These are phyloP conservation scores for Spiraea crenata DNA, from an alignment of 331 rosid genomes.

Conservation along the genomic window DNA sequence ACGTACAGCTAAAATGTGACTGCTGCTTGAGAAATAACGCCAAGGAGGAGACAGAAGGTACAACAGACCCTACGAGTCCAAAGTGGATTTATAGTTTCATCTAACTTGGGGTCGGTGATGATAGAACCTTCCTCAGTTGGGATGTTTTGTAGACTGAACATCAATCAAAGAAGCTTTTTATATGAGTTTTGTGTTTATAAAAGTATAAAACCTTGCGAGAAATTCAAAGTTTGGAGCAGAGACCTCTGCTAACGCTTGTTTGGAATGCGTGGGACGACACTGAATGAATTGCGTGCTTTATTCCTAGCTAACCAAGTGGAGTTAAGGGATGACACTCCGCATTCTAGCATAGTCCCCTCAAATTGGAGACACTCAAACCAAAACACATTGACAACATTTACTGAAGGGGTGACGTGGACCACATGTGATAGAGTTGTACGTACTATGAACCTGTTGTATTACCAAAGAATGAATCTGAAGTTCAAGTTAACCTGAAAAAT, in stretches of 20 bases:
- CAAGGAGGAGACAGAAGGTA: slow-evolving; percentile 4
- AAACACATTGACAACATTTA: too few relatives aligned
- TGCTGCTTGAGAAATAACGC: slow-evolving; percentile 7
- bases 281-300: neutral
- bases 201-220: neutral
- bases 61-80: neutral
- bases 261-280: neutral
- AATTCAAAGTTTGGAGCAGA: neutral
- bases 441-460: too few relatives aligned
- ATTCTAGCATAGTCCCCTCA: too few relatives aligned
- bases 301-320: neutral
- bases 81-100: slow-evolving; percentile 6
- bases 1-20: neutral
- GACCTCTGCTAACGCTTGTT: neutral
- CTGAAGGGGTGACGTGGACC: too few relatives aligned
- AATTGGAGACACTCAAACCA: too few relatives aligned
- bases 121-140: slow-evolving; percentile 29
- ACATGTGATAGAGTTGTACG: too few relatives aligned
- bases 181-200: neutral
- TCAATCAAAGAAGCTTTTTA: neutral
- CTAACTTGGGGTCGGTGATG: neutral
- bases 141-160: slow-evolving; percentile 12
- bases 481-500: too few relatives aligned
- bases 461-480: too few relatives aligned
- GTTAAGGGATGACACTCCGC: too few relatives aligned